These are phyloP conservation scores for Solanum gandarillasii DNA, from an alignment of 257 asterid genomes.

Conservation along the genomic window DNA sequence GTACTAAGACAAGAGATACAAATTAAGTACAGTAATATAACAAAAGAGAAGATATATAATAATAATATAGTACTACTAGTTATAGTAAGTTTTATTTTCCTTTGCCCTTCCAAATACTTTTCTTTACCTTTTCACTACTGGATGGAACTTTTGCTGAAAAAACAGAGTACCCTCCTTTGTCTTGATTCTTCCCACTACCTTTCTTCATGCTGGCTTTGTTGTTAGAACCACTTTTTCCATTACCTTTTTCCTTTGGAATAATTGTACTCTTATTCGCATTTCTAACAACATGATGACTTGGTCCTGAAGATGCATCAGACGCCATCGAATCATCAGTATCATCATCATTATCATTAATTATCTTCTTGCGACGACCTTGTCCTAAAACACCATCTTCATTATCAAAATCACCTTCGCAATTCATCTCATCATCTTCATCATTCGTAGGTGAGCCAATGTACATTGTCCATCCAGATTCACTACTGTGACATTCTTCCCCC, in stretches of 20 bases:
- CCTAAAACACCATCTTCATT: background rate
- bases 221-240: background rate
- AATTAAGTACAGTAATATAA: background rate
- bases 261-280: background rate
- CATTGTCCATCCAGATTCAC: conserved; percentile 48
- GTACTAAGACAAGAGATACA: background rate
- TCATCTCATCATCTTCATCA: background rate
- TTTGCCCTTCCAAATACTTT: conserved; percentile 10
- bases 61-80: background rate
- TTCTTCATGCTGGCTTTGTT: conserved; percentile 6
- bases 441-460: conserved; percentile 28
- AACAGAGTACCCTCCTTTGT: background rate
- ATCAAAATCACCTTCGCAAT: background rate
- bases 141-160: conserved; percentile 1
- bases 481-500: conserved; percentile 34
- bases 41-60: background rate
- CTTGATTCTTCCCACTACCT: background rate
- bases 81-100: background rate
- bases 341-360: background rate
- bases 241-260: background rate
- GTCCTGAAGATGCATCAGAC: conserved; percentile 39
- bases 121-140: conserved; percentile 16
- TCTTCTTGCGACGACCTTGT: background rate
- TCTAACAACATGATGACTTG: conserved; percentile 2
- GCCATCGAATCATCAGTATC: conserved; percentile 35